These are phyloP conservation scores for Dactylonectria macrodidyma DNA, from an alignment of 2,329 filamentous ascomycete genomes.

Conservation along the genomic window DNA sequence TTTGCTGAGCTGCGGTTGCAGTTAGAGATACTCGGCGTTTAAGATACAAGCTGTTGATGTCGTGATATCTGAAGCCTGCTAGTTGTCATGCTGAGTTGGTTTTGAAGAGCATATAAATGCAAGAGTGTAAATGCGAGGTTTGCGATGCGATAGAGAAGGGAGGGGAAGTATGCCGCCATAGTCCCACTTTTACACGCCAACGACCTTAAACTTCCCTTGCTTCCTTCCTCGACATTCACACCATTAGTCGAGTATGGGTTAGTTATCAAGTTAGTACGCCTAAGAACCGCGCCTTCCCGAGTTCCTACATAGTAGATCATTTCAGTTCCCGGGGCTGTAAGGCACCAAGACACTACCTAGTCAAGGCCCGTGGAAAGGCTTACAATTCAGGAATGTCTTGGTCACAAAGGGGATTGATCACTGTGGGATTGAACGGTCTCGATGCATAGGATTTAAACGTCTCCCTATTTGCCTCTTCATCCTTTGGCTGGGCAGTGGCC, in stretches of 20 bases:
- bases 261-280: too few species aligned
- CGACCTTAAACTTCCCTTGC: conserved; percentile 15
- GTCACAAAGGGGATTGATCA: conserved; percentile 14
- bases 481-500: conserved; percentile 5
- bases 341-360: too few species aligned
- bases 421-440: conserved; percentile 2
- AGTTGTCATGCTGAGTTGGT: neutral
- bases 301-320: neutral
- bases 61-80: neutral
- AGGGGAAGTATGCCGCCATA: conserved; percentile 41
- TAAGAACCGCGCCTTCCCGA: neutral
- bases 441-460: conserved; percentile 20
- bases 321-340: neutral
- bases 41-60: neutral
- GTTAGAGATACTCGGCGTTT: neutral
- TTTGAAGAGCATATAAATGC: neutral
- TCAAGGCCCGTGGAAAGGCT: too few species aligned
- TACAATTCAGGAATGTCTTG: conserved; percentile 35
- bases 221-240: neutral
- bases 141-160: conserved; percentile 19
- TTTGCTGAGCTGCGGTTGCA: neutral
- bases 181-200: conserved; percentile 45
- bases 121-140: conserved; percentile 13
- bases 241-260: neutral
- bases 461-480: conserved; percentile 18